Evolutionary conservation across 1,139 yeast genomes (phyloP), one percentile per base, ranked within the genome.

Genomic region (Hemisphaericaspora xylanilytica): DNA sequence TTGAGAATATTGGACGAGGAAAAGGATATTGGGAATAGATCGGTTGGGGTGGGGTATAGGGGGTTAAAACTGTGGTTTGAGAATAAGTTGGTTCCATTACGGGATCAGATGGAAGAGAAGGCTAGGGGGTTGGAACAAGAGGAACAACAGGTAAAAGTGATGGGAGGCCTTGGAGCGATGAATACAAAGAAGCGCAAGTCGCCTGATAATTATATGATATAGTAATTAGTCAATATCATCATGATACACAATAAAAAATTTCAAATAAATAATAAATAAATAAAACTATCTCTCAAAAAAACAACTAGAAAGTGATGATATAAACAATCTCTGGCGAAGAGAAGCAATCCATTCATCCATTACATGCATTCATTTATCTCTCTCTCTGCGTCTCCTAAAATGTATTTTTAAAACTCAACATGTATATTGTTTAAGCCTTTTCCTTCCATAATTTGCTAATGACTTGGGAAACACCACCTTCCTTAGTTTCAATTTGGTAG

Each of bases 401-500:
- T n/a, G n/a, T 5, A 25, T 11, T 21, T 25, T 25, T 9, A 5
- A 25, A 25, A 25, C 15, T n/a, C n/a, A n/a, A n/a, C n/a, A n/a
- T n/a, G n/a, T n/a, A n/a, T n/a, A n/a, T n/a, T n/a, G n/a, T n/a
- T n/a, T 25, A 25, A 25, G 15, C 15, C 11, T 20, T 24, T 29
- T 28, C 28, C 36, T 51, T 63, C 71, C 72, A 69, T 38, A 69
- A 45, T 52, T 61, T 67, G 46, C 67, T 50, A 37, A 68, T 46
- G 36, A 70, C 53, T 37, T 56, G 56, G 35, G 67, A 44, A 43
- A 70, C 41, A 36, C 76, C 76, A 35, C 71, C 75, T 46, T 77
- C 79, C 17, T 35, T 25, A n/a, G 46, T 45, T 61, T 84, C 90
- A 49, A 85, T 63, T 43, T 74, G 62, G 59, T 84, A 85, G 43